Evolutionary conservation across 2,329 filamentous ascomycete genomes (phyloP).

Genomic region (Epichloe sylvatica): DNA sequence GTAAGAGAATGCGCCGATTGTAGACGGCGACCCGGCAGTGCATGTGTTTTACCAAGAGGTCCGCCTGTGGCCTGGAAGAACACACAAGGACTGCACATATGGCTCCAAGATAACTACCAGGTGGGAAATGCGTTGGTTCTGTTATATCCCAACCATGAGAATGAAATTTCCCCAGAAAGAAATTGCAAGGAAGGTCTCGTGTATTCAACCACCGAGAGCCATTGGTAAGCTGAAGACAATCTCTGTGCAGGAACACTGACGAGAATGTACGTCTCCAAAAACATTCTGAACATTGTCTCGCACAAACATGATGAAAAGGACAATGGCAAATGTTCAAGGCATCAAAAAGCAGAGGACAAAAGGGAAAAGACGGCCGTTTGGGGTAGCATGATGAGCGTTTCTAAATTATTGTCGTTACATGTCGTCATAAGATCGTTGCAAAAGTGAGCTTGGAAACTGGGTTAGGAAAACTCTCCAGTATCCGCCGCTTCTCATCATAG

Average conservation of each 20-base stretch:
- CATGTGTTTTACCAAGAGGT: no score
- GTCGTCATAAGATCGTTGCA: conserved; percentile 15
- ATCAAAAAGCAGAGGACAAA: background rate
- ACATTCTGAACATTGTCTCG: background rate
- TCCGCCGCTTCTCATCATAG: background rate
- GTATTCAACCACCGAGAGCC: background rate
- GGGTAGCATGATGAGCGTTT: conserved; percentile 4
- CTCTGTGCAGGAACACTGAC: background rate
- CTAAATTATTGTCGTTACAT: conserved; percentile 12
- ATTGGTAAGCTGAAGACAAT: background rate
- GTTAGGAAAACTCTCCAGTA: background rate
- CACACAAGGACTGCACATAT: no score
- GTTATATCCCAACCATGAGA: background rate
- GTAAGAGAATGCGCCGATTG: no score
- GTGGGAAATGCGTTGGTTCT: background rate
- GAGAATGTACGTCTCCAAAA: background rate
- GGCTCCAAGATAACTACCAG: no score
- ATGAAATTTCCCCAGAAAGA: background rate
- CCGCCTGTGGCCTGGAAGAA: no score
- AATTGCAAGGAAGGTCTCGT: background rate
- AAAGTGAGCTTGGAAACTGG: conserved; percentile 7
- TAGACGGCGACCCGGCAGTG: no score
- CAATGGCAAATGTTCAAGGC: background rate
- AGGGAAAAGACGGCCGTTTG: background rate
- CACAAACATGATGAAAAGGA: background rate